These are phyloP conservation scores for Senna tora DNA, from an alignment of 306 rosid genomes.

Conservation along the genomic window DNA sequence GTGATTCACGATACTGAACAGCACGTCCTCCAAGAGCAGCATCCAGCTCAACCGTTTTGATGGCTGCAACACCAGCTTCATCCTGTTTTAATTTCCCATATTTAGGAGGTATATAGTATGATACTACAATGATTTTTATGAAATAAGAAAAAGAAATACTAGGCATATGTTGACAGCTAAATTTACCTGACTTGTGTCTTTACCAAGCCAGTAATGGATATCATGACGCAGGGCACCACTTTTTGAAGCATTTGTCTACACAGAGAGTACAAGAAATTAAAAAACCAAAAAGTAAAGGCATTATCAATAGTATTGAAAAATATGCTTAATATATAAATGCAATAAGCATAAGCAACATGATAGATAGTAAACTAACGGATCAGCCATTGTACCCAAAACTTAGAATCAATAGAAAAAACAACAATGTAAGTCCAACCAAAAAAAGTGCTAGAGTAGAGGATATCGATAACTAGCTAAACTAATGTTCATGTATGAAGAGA, in stretches of 20 bases:
- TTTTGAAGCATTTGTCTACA: conserved; percentile 82
- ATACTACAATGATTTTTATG: conserved; percentile 28
- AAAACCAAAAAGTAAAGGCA: not conserved
- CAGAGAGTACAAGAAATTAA: conserved; percentile 24
- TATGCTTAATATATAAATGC: not conserved
- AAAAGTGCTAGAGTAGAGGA: conserved; percentile 1
- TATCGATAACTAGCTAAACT: conserved; percentile 4
- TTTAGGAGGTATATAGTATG: conserved; percentile 25
- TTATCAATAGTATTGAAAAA: conserved; percentile 13
- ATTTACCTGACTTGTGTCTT: conserved; percentile 83
- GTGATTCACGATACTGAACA: conserved; percentile 95
- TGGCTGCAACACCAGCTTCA: conserved; percentile 95
- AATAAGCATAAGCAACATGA: conserved; percentile 15
- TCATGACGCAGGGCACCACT: conserved; percentile 88
- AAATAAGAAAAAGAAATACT: not conserved
- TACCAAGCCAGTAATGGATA: conserved; percentile 98
- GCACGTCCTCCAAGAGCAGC: conserved; percentile 99
- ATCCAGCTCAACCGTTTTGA: conserved; percentile 95
- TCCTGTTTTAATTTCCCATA: conserved; percentile 60
- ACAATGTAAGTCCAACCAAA: conserved; percentile 3
- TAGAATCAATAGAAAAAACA: conserved; percentile 6
- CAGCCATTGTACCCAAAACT: conserved; percentile 10
- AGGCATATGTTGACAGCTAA: conserved; percentile 20
- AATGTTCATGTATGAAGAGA: not conserved
- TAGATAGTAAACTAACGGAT: conserved; percentile 7